Base-by-base conservation (phyloP, 768 basidiomycete species). In the Peribolospora baueri region DNA sequence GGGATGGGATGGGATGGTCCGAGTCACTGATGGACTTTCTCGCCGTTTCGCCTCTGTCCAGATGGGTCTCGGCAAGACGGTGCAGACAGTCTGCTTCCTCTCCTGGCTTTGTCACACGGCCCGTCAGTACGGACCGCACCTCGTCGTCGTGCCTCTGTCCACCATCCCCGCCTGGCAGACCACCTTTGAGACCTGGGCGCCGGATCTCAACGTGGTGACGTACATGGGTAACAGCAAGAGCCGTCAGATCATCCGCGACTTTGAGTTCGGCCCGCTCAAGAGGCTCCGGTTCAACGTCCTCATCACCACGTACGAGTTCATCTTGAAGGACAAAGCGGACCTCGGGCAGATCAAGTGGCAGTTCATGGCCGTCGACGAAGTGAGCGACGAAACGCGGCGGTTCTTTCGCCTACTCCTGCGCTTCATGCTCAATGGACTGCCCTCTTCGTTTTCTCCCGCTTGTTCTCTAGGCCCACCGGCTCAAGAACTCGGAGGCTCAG, bases 1-100 rank as follows among this genome's bases (percentile, higher is more conserved):
- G 25, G 25, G 25, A 25, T 25, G 25, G 25, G 25, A 25, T 25
- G 25, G 9, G 4, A n/a, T 42, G 14, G 25, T 47, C 10, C 46
- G 14, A 14, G 37, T 13, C 46, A 5, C 14, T 46, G 7, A 7
- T 3, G 10, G 51, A 10, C 38, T 10, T 40, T n/a, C 36, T 55
- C 7, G n/a, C 6, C 38, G 41, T 7, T 14, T 5, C 40, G 55
- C 25, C n/a, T 10, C 43, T 7, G n/a, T 11, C 2, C 54, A 69
- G 74, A 98, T 97, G 93, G 93, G 93, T 66, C 81, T 98, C 37
- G 93, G 93, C 54, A 98, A 98, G 77, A 73, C 72, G 76, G 90
- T 98, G 5, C 93, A 98, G 73, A 90, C 90, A 0, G 91, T 97
- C 8, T 69, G 88, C 0, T 91, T 90, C 70, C 74, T 98, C 37